phyloP scores from a whole-genome alignment of 345 rosid species.

The Eucalyptus microcorys region DNA sequence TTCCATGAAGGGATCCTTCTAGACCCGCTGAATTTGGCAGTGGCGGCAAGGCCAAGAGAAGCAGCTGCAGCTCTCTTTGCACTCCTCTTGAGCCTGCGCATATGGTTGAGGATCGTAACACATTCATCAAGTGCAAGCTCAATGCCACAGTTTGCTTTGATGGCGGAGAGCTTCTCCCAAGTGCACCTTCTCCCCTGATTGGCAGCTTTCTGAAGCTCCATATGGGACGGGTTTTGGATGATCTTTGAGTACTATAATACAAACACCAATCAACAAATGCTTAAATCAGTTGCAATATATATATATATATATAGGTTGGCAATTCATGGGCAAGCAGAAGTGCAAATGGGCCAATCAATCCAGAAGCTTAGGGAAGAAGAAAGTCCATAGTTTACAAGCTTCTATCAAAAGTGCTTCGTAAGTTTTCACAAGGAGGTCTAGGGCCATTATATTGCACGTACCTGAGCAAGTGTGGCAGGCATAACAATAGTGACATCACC shows the following conservation, averaged over 20 bases:
- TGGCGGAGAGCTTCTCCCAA: slow-evolving; percentile 98
- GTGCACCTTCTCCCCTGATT: slow-evolving; percentile 98
- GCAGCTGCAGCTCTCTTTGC: slow-evolving; percentile 77
- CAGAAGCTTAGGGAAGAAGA: neutral
- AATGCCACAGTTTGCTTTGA: slow-evolving; percentile 91
- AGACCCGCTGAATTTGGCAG: slow-evolving; percentile 65
- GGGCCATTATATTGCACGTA: neutral
- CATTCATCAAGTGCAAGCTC: slow-evolving; percentile 97
- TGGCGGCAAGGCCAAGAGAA: slow-evolving; percentile 40
- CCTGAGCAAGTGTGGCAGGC: slow-evolving; percentile 99
- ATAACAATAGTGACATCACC: slow-evolving; percentile 97
- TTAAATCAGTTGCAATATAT: neutral
- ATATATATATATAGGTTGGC: neutral
- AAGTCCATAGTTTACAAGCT: neutral
- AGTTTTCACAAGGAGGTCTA: neutral
- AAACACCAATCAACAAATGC: neutral
- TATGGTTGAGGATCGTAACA: slow-evolving; percentile 83
- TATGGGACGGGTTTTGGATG: slow-evolving; percentile 68
- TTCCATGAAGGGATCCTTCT: slow-evolving; percentile 98
- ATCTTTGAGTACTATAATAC: slow-evolving; percentile 62
- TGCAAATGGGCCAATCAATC: neutral
- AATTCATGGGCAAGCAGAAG: neutral
- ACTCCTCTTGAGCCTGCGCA: slow-evolving; percentile 91
- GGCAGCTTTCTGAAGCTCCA: slow-evolving; percentile 74
- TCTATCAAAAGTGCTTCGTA: neutral